Evolutionary conservation across 2,329 filamentous ascomycete genomes (phyloP).

Genomic region (Xylariaceae sp.): DNA sequence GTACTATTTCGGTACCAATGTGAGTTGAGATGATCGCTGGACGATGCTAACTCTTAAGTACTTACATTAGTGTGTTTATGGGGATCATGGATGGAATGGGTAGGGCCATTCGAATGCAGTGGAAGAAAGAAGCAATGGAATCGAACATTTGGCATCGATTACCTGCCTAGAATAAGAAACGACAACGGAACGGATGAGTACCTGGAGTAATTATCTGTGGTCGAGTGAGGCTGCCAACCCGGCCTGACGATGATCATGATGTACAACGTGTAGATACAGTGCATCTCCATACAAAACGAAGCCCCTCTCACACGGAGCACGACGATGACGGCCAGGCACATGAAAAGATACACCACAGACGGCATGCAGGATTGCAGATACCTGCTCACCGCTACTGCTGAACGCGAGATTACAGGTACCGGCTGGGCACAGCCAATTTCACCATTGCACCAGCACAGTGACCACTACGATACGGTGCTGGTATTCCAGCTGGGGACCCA

Average conservation of each 20-base stretch:
- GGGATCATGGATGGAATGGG: too few species aligned
- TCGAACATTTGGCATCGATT: background rate
- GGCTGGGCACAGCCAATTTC: slow-evolving; percentile 5
- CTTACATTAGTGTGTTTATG: too few species aligned
- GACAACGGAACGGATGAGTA: background rate
- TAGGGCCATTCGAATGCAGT: background rate
- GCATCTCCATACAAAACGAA: background rate
- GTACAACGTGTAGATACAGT: background rate
- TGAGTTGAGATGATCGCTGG: background rate
- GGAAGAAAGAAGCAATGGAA: background rate
- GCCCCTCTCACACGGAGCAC: slow-evolving; percentile 20
- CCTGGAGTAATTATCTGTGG: background rate
- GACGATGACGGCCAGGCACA: slow-evolving; percentile 18
- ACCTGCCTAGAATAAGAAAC: background rate
- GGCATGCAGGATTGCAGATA: slow-evolving; percentile 15
- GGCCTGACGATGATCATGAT: background rate
- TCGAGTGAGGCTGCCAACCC: too few species aligned
- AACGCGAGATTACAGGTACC: slow-evolving; percentile 17
- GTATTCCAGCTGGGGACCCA: slow-evolving; percentile 5
- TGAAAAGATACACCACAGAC: slow-evolving; percentile 14
- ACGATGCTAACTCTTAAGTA: too few species aligned
- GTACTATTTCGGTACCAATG: background rate
- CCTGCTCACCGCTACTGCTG: slow-evolving; percentile 10
- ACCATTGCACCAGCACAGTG: slow-evolving; percentile 17
- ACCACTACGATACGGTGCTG: slow-evolving; percentile 22